phyloP scores from a whole-genome alignment of 176 grass and related monocot species.

The Musa beccarii region DNA sequence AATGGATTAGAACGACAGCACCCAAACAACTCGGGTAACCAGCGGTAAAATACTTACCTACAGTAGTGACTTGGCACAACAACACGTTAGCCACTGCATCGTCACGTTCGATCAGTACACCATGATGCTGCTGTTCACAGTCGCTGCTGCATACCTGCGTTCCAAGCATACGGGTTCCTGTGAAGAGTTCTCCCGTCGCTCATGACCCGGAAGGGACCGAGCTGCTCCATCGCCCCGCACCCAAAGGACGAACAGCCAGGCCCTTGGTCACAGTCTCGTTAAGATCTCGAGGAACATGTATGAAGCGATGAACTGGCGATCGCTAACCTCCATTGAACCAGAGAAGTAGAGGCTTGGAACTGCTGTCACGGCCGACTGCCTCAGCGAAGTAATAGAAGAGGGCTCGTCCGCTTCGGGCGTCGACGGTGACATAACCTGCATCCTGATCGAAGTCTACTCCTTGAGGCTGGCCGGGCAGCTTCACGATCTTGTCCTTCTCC shows the following conservation, averaged over 20 bases:
- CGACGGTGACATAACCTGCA: slow-evolving; percentile 80
- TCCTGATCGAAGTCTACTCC: slow-evolving; percentile 61
- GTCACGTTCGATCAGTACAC: background rate
- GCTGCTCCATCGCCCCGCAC: slow-evolving; percentile 82
- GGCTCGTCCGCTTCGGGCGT: slow-evolving; percentile 39
- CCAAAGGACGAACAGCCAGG: slow-evolving; percentile 88
- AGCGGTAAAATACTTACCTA: too few relatives aligned
- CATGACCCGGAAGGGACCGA: slow-evolving; percentile 82
- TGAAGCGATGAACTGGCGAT: too few relatives aligned
- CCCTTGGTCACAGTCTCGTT: background rate
- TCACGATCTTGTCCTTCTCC: slow-evolving; percentile 46
- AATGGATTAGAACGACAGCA: too few relatives aligned
- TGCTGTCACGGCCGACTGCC: too few relatives aligned
- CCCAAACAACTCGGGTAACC: too few relatives aligned
- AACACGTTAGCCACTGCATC: slow-evolving; percentile 61
- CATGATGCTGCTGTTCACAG: too few relatives aligned
- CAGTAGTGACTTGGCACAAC: too few relatives aligned
- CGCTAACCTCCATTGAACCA: too few relatives aligned
- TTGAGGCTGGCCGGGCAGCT: slow-evolving; percentile 55
- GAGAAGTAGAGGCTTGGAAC: too few relatives aligned
- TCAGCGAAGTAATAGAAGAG: slow-evolving; percentile 97
- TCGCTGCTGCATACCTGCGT: slow-evolving; percentile 34
- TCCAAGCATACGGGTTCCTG: slow-evolving; percentile 72
- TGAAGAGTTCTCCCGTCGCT: slow-evolving; percentile 76
- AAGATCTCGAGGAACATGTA: too few relatives aligned